phyloP scores from a whole-genome alignment of 148 eudicot genomes.

The Cornus florida region DNA sequence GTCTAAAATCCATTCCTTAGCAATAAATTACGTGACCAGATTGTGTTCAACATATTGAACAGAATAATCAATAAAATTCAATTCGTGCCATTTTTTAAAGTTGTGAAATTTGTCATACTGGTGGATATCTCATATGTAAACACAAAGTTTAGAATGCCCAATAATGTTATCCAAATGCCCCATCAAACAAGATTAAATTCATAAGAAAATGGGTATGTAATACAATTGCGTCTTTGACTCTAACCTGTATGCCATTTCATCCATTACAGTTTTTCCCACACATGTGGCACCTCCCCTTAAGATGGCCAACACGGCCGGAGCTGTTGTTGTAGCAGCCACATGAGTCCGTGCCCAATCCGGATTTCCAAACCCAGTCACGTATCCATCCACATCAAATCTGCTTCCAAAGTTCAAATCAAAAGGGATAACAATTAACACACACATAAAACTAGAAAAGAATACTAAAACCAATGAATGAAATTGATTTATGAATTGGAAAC shows the following conservation, averaged over 20 bases:
- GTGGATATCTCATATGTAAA: not conserved
- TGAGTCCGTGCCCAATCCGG: conserved; percentile 86
- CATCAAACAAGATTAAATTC: not conserved
- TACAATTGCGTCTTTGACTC: not conserved
- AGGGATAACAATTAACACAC: no score
- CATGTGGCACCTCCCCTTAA: conserved; percentile 76
- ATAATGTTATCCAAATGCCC: not conserved
- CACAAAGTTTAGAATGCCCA: not conserved
- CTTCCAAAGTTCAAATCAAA: not conserved
- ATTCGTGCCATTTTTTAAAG: not conserved
- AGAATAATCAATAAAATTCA: no score
- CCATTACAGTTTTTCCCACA: conserved; percentile 89
- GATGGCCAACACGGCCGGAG: conserved; percentile 59
- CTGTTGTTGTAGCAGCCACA: conserved; percentile 58
- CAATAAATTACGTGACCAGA: not conserved
- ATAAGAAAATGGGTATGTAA: not conserved
- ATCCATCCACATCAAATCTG: conserved; percentile 87
- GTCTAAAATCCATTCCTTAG: not conserved
- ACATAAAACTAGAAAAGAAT: not conserved
- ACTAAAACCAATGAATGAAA: not conserved
- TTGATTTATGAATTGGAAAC: not conserved
- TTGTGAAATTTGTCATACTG: not conserved
- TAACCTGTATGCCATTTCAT: conserved; percentile 98
- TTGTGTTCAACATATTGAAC: not conserved
- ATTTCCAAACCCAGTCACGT: conserved; percentile 74